Evolutionary conservation across 768 basidiomycete genomes (phyloP).

Genomic region (Chalciporus sphaerocephalus): DNA sequence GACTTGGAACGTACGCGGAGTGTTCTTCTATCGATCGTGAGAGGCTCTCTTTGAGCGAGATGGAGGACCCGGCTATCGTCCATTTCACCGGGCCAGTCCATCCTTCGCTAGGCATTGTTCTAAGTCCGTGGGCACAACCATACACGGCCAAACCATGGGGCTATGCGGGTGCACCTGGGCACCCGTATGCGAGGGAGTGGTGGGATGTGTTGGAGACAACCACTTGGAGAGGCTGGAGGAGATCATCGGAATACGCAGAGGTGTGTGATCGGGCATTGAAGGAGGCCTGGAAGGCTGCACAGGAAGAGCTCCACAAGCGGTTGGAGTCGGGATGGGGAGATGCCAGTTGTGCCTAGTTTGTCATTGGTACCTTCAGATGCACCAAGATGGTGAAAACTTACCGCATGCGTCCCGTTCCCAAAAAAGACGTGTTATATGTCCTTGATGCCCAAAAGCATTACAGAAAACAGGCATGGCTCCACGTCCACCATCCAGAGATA

Average conservation of each 20-base stretch:
- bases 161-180: conserved; percentile 47
- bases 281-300: conserved; percentile 4
- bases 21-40: conserved; percentile 34
- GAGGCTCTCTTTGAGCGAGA: conserved; percentile 29
- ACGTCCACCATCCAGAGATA: background rate
- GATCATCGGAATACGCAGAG: conserved; percentile 21
- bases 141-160: conserved; percentile 57
- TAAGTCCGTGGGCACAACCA: conserved; percentile 52
- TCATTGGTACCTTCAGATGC: background rate
- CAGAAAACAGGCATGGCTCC: background rate
- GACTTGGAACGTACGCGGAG: conserved; percentile 50
- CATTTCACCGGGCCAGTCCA: conserved; percentile 58
- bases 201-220: conserved; percentile 42
- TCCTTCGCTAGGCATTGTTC: conserved; percentile 40
- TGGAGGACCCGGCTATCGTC: conserved; percentile 44
- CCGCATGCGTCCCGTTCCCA: background rate
- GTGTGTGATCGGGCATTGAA: conserved; percentile 11
- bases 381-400: background rate
- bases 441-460: no score
- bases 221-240: conserved; percentile 37
- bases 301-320: conserved; percentile 10
- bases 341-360: background rate
- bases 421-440: background rate
- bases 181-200: conserved; percentile 48
- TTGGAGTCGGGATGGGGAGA: background rate